Percentiles rank a stretch among this genome's conserved stretches.
Evolutionary conservation across 2,329 filamentous ascomycete genomes (phyloP).

Genomic region (Akanthomyces muscarius): DNA sequence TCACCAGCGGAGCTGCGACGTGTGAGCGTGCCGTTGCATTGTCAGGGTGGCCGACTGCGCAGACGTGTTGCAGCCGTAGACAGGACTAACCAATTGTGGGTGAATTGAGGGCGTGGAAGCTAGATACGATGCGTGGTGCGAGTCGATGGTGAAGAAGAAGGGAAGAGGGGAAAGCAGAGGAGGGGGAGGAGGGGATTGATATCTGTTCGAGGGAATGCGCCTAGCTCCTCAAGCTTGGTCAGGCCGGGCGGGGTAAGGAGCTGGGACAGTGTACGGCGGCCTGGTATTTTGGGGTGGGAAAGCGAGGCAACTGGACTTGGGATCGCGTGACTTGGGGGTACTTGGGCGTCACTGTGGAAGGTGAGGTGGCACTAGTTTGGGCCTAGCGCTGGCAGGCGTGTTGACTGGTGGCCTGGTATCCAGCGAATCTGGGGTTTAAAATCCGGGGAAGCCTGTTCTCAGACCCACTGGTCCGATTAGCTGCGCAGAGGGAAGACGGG

Average conservation of each 20-base stretch:
- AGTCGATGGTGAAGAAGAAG: conserved; percentile 27
- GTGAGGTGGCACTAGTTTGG: conserved; percentile 4
- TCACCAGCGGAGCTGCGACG: conserved; percentile 8
- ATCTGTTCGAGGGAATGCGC: conserved; percentile 26
- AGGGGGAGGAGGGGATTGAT: conserved; percentile 30
- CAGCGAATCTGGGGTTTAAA: conserved; percentile 23
- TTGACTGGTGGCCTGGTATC: conserved; percentile 14
- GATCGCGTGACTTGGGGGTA: conserved; percentile 18
- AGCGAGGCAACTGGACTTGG: conserved; percentile 5
- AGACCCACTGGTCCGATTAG: conserved; percentile 20
- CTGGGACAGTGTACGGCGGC: background rate
- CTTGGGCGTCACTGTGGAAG: conserved; percentile 6
- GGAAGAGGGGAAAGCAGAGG: conserved; percentile 22
- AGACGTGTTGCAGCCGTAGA: background rate
- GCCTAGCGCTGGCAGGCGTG: conserved; percentile 14
- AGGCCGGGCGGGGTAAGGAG: conserved; percentile 14
- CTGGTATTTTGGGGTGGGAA: background rate
- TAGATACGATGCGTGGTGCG: conserved; percentile 19
- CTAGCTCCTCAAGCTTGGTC: conserved; percentile 17
- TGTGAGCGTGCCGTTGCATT: conserved; percentile 4
- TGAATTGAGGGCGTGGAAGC: conserved; percentile 18
- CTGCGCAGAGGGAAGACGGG: conserved; percentile 14
- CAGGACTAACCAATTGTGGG: conserved; percentile 3
- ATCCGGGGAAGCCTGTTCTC: conserved; percentile 25
- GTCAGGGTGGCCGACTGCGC: background rate